Evolutionary conservation across 257 asterid species (phyloP), one percentile per base, ranked within the genome.

Genomic region (Handroanthus guayacan): DNA sequence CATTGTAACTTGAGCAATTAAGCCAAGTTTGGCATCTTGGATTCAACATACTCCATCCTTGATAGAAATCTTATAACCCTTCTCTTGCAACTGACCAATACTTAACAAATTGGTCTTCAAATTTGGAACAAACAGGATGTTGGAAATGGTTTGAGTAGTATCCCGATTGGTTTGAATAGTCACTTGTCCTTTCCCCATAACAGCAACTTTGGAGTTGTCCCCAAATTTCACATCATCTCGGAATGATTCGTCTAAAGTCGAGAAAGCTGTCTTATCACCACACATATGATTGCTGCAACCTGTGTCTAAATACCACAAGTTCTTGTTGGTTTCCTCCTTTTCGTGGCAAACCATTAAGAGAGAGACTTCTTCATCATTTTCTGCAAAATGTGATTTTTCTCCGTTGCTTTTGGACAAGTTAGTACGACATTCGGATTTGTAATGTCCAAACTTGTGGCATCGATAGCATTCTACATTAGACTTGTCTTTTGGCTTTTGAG

Each of bases 71-170:
- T 44, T 75, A 9, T 61, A 68, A 2, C 77, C 74, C 0, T 80
- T 80, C 6, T 80, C 74, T 56, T 72, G 77, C 0, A 83, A 34
- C 3, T 77, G 77, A 9, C 79, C 80, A 7, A 72, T 11, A 17
- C 81, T 80, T 4, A 71, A 51, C 1, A 76, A 7, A 0, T 81
- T 81, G 0, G 20, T 70, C 13, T 71, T 76, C 6, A 72, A 60
- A 41, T 41, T 25, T 14, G 62, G 84, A 3, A 72, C 80, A 71
- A 17, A 72, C 0, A 79, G 2, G 0, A 83, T 58, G 52, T 83
- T 38, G 9, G 69, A 45, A 0, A 79, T 64, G 4, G 43, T 4
- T 0, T 63, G 45, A 11, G 0, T 12, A 10, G 45, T 9, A 17
- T 62, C 55, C 9, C 0, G n/a, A 6, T 66, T 79, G 0, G 71